Evolutionary conservation across 2,329 filamentous ascomycete species (phyloP).

Genomic region (Aspergillus novoparasiticus): DNA sequence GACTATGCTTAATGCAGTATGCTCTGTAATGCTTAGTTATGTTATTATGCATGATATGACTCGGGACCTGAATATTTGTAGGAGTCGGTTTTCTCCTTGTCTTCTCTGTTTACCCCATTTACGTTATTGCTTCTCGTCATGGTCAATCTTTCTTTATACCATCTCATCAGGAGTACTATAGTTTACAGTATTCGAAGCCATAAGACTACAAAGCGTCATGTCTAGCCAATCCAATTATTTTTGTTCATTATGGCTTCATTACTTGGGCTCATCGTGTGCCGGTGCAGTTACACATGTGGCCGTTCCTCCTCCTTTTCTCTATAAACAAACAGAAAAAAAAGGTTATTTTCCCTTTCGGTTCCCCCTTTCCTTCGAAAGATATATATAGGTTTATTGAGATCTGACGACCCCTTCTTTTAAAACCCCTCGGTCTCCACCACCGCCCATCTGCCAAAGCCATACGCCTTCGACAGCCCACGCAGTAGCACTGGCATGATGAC

Average conservation of each 20-base stretch:
- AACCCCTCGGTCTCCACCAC: constrained; percentile 49
- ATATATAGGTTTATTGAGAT: constrained; percentile 22
- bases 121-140: not conserved
- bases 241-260: not conserved
- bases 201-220: not conserved
- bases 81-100: not conserved
- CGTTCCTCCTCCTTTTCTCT: not conserved
- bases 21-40: not conserved
- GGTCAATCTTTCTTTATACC: not conserved
- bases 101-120: not conserved
- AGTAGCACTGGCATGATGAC: constrained; percentile 73
- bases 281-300: not conserved
- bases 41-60: constrained; percentile 1
- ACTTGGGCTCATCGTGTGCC: not conserved
- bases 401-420: constrained; percentile 37
- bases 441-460: constrained; percentile 81
- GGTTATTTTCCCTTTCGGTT: not conserved
- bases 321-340: not conserved
- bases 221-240: not conserved
- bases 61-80: not conserved
- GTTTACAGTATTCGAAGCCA: not conserved
- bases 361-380: not conserved
- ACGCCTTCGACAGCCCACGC: constrained; percentile 87
- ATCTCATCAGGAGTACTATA: not conserved
- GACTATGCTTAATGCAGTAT: constrained; percentile 13